Percentiles rank a stretch among this genome's conserved stretches.
Conservation (phyloP, 2,329 filamentous ascomycete species). For the Aspergillus candidus region DNA sequence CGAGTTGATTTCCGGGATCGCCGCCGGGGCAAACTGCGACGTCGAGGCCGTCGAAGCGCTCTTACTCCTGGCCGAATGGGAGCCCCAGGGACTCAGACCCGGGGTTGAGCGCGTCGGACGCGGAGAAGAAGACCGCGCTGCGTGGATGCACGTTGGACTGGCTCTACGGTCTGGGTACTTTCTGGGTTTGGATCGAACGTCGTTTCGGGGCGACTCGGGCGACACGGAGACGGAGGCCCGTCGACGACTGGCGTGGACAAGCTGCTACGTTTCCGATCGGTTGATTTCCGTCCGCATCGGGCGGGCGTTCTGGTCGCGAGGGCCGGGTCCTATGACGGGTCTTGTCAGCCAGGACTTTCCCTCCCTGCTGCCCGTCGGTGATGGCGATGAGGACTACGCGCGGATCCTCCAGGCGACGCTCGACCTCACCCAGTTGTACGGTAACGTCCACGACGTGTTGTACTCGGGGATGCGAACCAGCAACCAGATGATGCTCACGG, state of each 20-base stretch:
- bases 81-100: conserved; percentile 57
- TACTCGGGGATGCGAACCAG: conserved; percentile 66
- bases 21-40: conserved; percentile 60
- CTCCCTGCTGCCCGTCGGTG: conserved; percentile 53
- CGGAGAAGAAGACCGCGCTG: conserved; percentile 67
- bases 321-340: conserved; percentile 61
- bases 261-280: conserved; percentile 61
- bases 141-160: conserved; percentile 71
- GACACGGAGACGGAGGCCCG: conserved; percentile 56
- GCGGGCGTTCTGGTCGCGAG: conserved; percentile 67
- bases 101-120: conserved; percentile 59
- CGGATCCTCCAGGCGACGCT: conserved; percentile 65
- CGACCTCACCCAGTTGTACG: conserved; percentile 65
- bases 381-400: conserved; percentile 61
- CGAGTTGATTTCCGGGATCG: conserved; percentile 58
- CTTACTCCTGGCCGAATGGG: conserved; percentile 66
- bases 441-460: conserved; percentile 66
- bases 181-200: conserved; percentile 62
- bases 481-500: conserved; percentile 63
- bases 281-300: conserved; percentile 66
- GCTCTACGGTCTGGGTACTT: conserved; percentile 66
- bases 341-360: conserved; percentile 62
- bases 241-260: conserved; percentile 63
- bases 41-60: conserved; percentile 67
- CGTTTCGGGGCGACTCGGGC: conserved; percentile 56